Percentiles rank a stretch among this genome's conserved stretches.
These are phyloP conservation scores for Dunaliella primolecta DNA, from an alignment of 139 green algal genomes.

Conservation along the genomic window DNA sequence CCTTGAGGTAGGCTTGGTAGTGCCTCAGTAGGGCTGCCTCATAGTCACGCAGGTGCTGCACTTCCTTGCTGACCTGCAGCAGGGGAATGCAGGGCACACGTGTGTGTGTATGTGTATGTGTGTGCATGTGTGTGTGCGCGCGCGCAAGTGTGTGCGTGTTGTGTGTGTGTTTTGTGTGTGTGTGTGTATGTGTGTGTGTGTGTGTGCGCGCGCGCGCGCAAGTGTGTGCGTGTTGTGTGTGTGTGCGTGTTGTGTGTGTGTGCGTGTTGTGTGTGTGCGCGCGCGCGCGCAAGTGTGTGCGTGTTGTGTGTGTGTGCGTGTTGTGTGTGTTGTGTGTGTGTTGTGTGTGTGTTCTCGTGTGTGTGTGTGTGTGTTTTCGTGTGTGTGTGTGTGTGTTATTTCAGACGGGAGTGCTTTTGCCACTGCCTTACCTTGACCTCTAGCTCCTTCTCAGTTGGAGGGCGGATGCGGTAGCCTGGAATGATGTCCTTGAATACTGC, in stretches of 20 bases:
- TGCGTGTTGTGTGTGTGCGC: neutral
- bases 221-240: too few relatives aligned
- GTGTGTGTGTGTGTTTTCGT: neutral
- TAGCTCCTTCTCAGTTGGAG: constrained; percentile 61
- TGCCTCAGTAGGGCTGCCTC: constrained; percentile 71
- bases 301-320: neutral
- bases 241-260: neutral
- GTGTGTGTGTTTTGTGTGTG: too few relatives aligned
- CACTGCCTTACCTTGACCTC: constrained; percentile 39
- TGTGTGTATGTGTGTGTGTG: neutral
- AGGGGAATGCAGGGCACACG: too few relatives aligned
- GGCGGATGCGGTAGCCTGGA: constrained; percentile 82
- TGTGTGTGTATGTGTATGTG: neutral
- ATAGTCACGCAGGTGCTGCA: constrained; percentile 71
- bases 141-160: too few relatives aligned
- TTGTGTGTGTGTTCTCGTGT: neutral
- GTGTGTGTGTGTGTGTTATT: neutral
- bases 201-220: neutral
- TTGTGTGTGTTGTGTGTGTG: too few relatives aligned
- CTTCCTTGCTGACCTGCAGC: constrained; percentile 80
- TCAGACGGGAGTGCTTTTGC: too few relatives aligned
- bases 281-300: neutral
- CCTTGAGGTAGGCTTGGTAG: constrained; percentile 82
- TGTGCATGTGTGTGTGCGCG: neutral
- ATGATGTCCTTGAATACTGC: constrained; percentile 86